Evolutionary conservation across 345 rosid genomes (phyloP), one percentile per base, ranked within the genome.

Genomic region (Gossypium rotundifolium): DNA sequence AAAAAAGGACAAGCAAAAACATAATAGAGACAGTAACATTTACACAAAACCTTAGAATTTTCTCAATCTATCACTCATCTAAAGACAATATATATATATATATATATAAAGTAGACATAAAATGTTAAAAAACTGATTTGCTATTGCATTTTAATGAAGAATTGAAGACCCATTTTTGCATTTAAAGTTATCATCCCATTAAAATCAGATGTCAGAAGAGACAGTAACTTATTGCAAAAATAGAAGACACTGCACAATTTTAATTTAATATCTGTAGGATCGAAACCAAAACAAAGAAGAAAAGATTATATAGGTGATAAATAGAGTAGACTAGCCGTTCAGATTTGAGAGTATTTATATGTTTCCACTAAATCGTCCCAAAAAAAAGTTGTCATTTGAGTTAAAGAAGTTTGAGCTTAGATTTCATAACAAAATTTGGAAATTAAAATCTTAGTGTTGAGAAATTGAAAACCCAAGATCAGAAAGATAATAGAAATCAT

Each of bases 1-100:
- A 77, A 74, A 71, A 22, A 83, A 67, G 29, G 8, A 27, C 9
- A 60, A 25, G 73, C 22, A 16, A 10, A 52, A 69, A 72, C 72
- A 73, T 13, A 6, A 40, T 48, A 65, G 48, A 76, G 57, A 72
- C 57, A 68, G 65, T 44, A 48, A 65, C 76, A 3, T 29, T 29
- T 23, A 9, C 25, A 22, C 51, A 12, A 66, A 66, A 66, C 40
- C 38, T 81, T 48, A 65, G 70, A 12, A 79, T 17, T 4, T 73
- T 22, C 44, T 62, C 73, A 64, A 44, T 23, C 13, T 11, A 42
- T 62, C 69, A 59, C 58, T 54, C 48, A 77, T 80, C 57, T 74
- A 61, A 62, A 29, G 74, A 74, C 59, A n/a, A n/a, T n/a, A n/a
- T n/a, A n/a, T n/a, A n/a, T n/a, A n/a, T n/a, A n/a, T n/a, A n/a